These are phyloP conservation scores for Aspergillus saccharolyticus DNA, from an alignment of 495 filamentous ascomycete genomes.

Conservation along the genomic window DNA sequence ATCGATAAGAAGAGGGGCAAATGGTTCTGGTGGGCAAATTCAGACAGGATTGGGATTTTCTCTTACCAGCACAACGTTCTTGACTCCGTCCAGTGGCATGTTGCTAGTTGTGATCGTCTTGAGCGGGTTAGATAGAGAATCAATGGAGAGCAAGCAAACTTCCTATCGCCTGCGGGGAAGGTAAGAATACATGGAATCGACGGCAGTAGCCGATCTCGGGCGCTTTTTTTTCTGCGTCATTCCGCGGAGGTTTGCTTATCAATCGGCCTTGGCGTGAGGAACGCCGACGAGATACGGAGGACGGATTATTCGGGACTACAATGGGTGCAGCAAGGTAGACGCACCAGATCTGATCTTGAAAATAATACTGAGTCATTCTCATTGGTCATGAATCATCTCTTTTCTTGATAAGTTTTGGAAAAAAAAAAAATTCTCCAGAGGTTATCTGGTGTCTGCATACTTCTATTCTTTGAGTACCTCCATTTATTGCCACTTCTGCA, in stretches of 20 bases:
- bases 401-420: not conserved
- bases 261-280: slow-evolving; percentile 22
- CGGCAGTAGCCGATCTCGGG: slow-evolving; percentile 31
- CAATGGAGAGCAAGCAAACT: not conserved
- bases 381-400: not conserved
- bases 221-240: slow-evolving; percentile 24
- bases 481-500: slow-evolving; percentile 77
- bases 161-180: not conserved
- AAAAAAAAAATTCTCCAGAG: not conserved
- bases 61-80: slow-evolving; percentile 50
- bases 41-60: not conserved
- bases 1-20: slow-evolving; percentile 40
- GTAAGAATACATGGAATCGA: slow-evolving; percentile 9
- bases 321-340: too few relatives aligned
- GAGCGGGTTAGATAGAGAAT: not conserved
- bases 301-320: too few relatives aligned
- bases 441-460: not conserved
- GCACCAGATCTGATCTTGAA: too few relatives aligned
- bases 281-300: too few relatives aligned
- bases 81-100: slow-evolving; percentile 49
- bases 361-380: not conserved
- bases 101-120: not conserved
- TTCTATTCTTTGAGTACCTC: not conserved
- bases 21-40: slow-evolving; percentile 8
- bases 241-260: slow-evolving; percentile 37